Evolutionary conservation across 2,329 filamentous ascomycete genomes (phyloP).

Genomic region (Fusarium pilosicola): DNA sequence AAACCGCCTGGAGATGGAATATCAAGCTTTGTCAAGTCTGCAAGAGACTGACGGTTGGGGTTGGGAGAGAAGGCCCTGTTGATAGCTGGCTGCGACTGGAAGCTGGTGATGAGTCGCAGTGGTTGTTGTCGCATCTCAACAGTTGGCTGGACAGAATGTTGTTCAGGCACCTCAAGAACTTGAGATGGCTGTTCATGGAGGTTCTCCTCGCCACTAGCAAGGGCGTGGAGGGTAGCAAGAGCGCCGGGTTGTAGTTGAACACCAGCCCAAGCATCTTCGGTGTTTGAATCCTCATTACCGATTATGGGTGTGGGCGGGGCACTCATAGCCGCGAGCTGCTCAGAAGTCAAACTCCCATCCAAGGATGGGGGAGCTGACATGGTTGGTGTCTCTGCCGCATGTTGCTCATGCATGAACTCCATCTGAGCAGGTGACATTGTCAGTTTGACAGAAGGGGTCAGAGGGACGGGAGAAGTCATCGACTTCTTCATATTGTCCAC

Average conservation of each 20-base stretch:
- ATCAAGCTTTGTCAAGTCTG: constrained; percentile 81
- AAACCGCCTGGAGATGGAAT: constrained; percentile 93
- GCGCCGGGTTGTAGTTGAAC: constrained; percentile 82
- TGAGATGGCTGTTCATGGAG: constrained; percentile 60
- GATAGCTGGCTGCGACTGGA: constrained; percentile 42
- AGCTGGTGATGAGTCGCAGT: constrained; percentile 59
- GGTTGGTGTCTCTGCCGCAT: constrained; percentile 73
- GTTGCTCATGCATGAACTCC: constrained; percentile 73
- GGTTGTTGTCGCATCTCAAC: constrained; percentile 63
- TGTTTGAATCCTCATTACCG: constrained; percentile 62
- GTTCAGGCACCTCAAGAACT: constrained; percentile 57
- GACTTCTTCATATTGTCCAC: constrained; percentile 56
- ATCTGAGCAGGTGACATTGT: constrained; percentile 81
- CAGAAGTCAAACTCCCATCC: constrained; percentile 87
- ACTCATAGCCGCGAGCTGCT: constrained; percentile 85
- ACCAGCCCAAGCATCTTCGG: constrained; percentile 74
- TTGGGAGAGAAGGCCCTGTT: constrained; percentile 44
- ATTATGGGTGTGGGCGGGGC: constrained; percentile 86
- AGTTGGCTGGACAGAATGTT: constrained; percentile 33
- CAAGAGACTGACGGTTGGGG: constrained; percentile 64
- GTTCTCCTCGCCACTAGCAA: constrained; percentile 72
- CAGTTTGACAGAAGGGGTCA: constrained; percentile 73
- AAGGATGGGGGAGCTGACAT: constrained; percentile 86
- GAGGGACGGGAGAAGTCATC: constrained; percentile 66
- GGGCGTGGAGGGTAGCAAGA: constrained; percentile 80